phyloP scores from a whole-genome alignment of 2,329 filamentous ascomycete species.

The Clarireedia hainanense region DNA sequence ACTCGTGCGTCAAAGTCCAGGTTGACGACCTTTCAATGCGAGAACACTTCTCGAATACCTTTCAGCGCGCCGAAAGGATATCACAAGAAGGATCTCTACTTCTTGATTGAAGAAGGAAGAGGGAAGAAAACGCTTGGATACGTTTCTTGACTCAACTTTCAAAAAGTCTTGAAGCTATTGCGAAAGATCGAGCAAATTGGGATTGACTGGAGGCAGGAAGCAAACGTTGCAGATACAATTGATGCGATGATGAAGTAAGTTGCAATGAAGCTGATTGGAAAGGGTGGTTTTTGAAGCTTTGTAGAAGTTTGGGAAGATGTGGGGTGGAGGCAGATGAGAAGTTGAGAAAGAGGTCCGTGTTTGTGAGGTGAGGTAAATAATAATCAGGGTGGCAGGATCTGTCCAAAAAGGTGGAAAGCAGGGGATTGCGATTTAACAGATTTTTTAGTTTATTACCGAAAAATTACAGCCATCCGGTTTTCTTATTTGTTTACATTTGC shows the following conservation, averaged over 20 bases:
- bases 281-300: background rate
- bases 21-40: conserved; percentile 73
- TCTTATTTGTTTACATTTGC: background rate
- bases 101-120: conserved; percentile 43
- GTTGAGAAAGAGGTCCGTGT: background rate
- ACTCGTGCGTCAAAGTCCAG: conserved; percentile 99
- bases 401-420: background rate
- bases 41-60: conserved; percentile 63
- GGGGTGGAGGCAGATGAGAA: background rate
- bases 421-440: background rate
- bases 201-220: background rate
- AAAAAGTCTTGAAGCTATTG: background rate
- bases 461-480: background rate
- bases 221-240: too few species aligned
- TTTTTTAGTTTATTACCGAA: background rate
- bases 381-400: background rate
- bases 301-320: background rate
- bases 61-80: conserved; percentile 57
- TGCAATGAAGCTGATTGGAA: background rate
- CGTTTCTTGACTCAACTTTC: conserved; percentile 15
- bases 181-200: background rate
- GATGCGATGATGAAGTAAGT: background rate
- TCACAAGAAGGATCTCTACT: conserved; percentile 61
- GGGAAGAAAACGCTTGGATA: conserved; percentile 29
- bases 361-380: background rate